Evolutionary conservation across 495 filamentous ascomycete genomes (phyloP), one percentile per base, ranked within the genome.

Genomic region (Hapsidospora chrysogenum): DNA sequence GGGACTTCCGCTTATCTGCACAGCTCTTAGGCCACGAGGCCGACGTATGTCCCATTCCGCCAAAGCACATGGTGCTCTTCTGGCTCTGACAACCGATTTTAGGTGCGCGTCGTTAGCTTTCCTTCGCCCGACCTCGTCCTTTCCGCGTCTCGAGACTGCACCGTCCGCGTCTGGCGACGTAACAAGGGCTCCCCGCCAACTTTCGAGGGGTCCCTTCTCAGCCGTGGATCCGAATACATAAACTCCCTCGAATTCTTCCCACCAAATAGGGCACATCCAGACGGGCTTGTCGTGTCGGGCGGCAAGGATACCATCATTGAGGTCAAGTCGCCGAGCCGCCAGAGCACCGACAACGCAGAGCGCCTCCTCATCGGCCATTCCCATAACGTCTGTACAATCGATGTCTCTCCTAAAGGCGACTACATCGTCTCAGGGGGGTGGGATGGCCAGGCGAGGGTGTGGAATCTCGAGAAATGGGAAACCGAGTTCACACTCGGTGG

Each of bases 221-320:
- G 75, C 19, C 76, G 85, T 40, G 80, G 80, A 33, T 64, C 76
- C 25, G 72, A 75, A 25, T 96, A 86, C 46, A 73, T 94, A 51
- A 96, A 94, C 59, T 66, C 76, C 19, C 48, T 99, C 29, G 66
- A 85, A 38, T 93, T 79, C 42, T 52, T 85, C 3, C 70, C 72
- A 2, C 80, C 86, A 3, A 76, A 72, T n/a, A 29, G 63, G 13
- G 54, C 70, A 19, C 77, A 73, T 43, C 75, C 83, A 1, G 75
- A 92, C 17, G 89, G 89, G 17, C 67, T 95, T 9, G 62, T 95
- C 8, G 58, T 93, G 15, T 92, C 85, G 8, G 83, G 80, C 41
- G 86, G 87, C 36, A 76, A 82, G 42, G 92, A 96, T 44, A 71
- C 80, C 7, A 84, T 96, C 37, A 93, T 99, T 44, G 89, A 95